Evolutionary conservation across 257 asterid genomes (phyloP), one percentile per base, ranked within the genome.

Genomic region (Petrea volubilis): DNA sequence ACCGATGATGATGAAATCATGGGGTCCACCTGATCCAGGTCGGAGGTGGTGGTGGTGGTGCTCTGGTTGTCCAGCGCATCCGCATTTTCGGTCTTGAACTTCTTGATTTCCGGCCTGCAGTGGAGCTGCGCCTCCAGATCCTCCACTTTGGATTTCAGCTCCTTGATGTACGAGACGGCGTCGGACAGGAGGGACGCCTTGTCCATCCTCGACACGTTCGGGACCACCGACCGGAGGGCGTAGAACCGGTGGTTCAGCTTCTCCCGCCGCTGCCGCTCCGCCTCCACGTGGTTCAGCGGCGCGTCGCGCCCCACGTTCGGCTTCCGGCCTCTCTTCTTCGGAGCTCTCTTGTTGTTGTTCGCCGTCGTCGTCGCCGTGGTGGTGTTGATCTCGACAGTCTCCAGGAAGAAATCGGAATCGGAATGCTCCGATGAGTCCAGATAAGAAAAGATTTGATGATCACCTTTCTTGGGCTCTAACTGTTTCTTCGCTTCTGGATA

Each of bases 261-360:
- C 86, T 92, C 97, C 72, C 97, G 52, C 61, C 97, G 62, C 88
- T 89, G 97, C 83, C 93, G 74, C 92, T 91, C 97, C 15, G 95
- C 95, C 71, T 87, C 97, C 77, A 89, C 95, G 72, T 87, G 96
- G 81, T 84, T 87, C 63, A 79, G 49, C 20, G 90, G 82, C n/a
- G 79, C 65, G 38, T 81, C 89, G 0, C 74, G 38, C 11, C 68
- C 70, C 10, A 4, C 23, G 33, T 75, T 60, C 1, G 93, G 84
- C 82, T 84, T 91, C 70, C 96, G 63, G 0, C 95, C 97, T 71
- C 93, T 76, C 79, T 87, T 91, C 76, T 77, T 83, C 1, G 83
- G 77, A 2, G 63, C n/a, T 18, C 38, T 47, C 64, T 60, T 72
- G 3, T n/a, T n/a, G n/a, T n/a, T n/a, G n/a, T n/a, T n/a, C n/a